These are phyloP conservation scores for Wickerhamiella bombiphila DNA, from an alignment of 805 yeast species.

Conservation along the genomic window DNA sequence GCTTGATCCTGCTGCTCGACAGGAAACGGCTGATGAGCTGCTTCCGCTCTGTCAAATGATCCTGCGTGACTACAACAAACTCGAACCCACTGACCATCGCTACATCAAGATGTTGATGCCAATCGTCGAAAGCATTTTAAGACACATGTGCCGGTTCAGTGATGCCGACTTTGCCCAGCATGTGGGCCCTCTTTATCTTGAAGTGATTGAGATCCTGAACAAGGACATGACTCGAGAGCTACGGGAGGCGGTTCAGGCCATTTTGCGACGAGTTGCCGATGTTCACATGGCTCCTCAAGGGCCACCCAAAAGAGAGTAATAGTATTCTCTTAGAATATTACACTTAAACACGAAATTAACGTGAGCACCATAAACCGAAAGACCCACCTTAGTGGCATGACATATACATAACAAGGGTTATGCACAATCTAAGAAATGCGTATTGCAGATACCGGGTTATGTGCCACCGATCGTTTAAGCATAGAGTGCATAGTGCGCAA, in stretches of 20 bases:
- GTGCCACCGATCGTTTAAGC: no score
- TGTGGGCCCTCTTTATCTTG: conserved; percentile 13
- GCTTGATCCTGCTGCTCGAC: conserved; percentile 33
- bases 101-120: conserved; percentile 82
- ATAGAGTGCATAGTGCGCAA: no score
- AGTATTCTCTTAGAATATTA: no score
- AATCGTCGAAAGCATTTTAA: conserved; percentile 74
- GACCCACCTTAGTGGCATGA: no score
- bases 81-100: conserved; percentile 58
- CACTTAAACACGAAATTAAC: no score
- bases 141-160: conserved; percentile 66
- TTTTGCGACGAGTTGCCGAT: conserved; percentile 35
- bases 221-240: conserved; percentile 25
- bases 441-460: no score
- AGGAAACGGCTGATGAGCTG: conserved; percentile 36
- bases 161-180: conserved; percentile 44
- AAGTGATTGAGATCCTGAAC: conserved; percentile 21
- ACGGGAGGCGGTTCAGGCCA: conserved; percentile 23
- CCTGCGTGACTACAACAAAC: conserved; percentile 49
- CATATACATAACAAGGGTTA: no score
- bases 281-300: conserved; percentile 17
- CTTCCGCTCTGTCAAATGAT: conserved; percentile 61
- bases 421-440: no score
- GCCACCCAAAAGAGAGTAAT: no score
- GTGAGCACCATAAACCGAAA: no score